A percentile compares a stretch with the other conserved stretches of the same genome.
These are phyloP conservation scores for Coemansia umbellata DNA, from an alignment of 192 early-diverging fungal species.

Conservation along the genomic window DNA sequence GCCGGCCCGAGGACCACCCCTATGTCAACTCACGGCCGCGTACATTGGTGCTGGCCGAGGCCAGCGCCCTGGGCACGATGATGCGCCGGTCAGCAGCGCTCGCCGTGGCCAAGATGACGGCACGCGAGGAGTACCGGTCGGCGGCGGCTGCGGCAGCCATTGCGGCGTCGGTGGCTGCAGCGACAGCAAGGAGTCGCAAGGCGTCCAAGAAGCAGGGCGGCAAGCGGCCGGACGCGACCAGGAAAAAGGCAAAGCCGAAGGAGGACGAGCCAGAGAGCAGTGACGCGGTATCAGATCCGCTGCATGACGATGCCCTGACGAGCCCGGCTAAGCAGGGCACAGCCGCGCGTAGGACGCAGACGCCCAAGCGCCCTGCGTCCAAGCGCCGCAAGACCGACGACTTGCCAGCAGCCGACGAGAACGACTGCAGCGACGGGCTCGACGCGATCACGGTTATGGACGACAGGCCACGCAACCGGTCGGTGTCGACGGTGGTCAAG, in stretches of 20 bases:
- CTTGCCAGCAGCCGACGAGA: neutral
- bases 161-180: conserved; percentile 32
- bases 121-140: conserved; percentile 42
- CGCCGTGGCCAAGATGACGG: conserved; percentile 48
- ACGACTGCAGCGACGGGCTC: too few relatives aligned
- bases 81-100: conserved; percentile 48
- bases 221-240: too few relatives aligned
- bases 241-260: neutral
- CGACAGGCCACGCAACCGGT: conserved; percentile 23
- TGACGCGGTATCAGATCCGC: neutral
- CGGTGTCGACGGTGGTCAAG: conserved; percentile 22
- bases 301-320: neutral
- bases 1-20: conserved; percentile 76
- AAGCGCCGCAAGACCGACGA: neutral
- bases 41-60: conserved; percentile 38
- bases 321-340: neutral
- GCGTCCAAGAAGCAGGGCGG: neutral
- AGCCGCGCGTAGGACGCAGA: conserved; percentile 13
- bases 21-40: conserved; percentile 53
- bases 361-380: conserved; percentile 4
- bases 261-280: neutral
- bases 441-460: neutral
- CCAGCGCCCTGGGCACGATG: conserved; percentile 37
- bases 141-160: conserved; percentile 32
- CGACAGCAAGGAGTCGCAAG: conserved; percentile 10